Percentiles rank a stretch among this genome's conserved stretches.
Evolutionary conservation across 768 basidiomycete genomes (phyloP).

Genomic region (Boletellus ananas): DNA sequence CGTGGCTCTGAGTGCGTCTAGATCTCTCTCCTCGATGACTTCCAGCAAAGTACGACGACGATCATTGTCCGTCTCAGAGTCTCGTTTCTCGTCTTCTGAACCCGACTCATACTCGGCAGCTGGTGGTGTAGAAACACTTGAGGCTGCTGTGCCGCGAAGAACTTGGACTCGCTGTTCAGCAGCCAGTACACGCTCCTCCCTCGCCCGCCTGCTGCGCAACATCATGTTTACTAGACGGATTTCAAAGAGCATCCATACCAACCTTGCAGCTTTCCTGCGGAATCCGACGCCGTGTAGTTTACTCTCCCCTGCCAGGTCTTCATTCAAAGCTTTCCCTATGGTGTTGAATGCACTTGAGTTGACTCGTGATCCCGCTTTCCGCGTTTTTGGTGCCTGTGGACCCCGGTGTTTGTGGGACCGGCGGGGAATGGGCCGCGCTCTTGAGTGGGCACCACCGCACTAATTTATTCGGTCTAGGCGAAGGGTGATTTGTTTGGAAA

Average conservation of each 20-base stretch:
- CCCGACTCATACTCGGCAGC: slow-evolving; percentile 31
- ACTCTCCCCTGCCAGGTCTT: slow-evolving; percentile 32
- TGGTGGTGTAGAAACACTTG: slow-evolving; percentile 15
- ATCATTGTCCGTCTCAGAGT: slow-evolving; percentile 42
- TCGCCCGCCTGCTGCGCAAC: slow-evolving; percentile 61
- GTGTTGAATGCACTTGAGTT: slow-evolving; percentile 59
- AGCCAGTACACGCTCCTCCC: slow-evolving; percentile 77
- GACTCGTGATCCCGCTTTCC: slow-evolving; percentile 70
- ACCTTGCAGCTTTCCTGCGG: slow-evolving; percentile 70
- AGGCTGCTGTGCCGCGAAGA: slow-evolving; percentile 34
- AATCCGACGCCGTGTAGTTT: slow-evolving; percentile 57
- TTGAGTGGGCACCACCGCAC: slow-evolving; percentile 79
- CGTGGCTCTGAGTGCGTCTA: slow-evolving; percentile 40
- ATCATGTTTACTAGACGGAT: not conserved
- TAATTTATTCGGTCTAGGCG: slow-evolving; percentile 24
- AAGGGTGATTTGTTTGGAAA: not conserved
- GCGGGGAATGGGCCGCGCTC: slow-evolving; percentile 49
- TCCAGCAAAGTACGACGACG: slow-evolving; percentile 52
- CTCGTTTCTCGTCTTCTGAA: slow-evolving; percentile 38
- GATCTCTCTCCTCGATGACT: slow-evolving; percentile 41
- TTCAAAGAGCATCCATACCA: slow-evolving; percentile 7
- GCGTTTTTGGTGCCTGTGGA: slow-evolving; percentile 58
- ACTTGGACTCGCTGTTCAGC: slow-evolving; percentile 57
- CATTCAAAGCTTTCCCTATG: slow-evolving; percentile 50
- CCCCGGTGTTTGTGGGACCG: slow-evolving; percentile 51